Percentiles rank a stretch among this genome's conserved stretches.
Evolutionary conservation across 2,329 filamentous ascomycete species (phyloP).

Genomic region (Colletotrichum tropicicola): DNA sequence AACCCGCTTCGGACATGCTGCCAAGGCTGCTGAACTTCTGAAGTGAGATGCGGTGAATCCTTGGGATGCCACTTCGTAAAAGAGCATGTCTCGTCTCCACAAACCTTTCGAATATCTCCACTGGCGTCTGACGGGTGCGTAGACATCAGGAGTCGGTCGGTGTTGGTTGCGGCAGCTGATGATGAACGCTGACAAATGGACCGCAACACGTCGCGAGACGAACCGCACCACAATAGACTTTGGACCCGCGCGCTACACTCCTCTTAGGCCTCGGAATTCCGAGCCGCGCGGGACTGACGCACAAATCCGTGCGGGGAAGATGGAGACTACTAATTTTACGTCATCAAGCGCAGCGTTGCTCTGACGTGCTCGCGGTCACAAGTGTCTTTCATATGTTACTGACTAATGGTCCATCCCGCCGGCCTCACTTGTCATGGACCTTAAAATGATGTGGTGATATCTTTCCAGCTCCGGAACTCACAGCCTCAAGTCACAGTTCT

Average conservation of each 20-base stretch:
- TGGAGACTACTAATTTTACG: neutral
- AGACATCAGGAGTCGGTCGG: too few species aligned
- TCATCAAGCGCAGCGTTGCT: neutral
- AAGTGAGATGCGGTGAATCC: too few species aligned
- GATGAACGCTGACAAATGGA: conserved; percentile 3
- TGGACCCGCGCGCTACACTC: too few species aligned
- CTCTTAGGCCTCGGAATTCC: conserved; percentile 1
- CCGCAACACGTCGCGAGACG: neutral
- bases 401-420: neutral
- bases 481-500: too few species aligned
- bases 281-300: conserved; percentile 16
- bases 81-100: too few species aligned
- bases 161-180: neutral
- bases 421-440: neutral
- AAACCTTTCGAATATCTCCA: too few species aligned
- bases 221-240: too few species aligned
- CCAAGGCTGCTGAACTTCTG: too few species aligned
- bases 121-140: too few species aligned
- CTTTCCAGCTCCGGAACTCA: neutral
- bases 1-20: too few species aligned
- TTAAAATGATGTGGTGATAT: neutral
- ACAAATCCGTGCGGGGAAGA: too few species aligned
- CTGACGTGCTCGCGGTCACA: neutral
- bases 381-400: neutral
- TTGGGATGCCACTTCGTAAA: too few species aligned